Base-by-base conservation (phyloP, 2,329 filamentous ascomycete genomes). In the Apiospora sp. region DNA sequence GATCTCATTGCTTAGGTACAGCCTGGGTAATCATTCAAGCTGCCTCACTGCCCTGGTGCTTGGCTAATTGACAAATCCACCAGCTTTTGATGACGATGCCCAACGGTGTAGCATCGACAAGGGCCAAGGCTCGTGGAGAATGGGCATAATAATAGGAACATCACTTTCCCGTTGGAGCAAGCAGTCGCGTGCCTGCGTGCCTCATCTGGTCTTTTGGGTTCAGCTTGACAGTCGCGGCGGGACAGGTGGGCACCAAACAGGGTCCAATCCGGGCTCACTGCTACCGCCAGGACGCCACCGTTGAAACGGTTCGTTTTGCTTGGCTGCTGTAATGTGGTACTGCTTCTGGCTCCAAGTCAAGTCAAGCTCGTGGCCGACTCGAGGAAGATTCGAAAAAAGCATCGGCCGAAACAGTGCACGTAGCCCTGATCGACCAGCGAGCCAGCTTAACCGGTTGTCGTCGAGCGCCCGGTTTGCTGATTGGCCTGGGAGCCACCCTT, bases 281-380 rank as follows among this genome's bases (percentile, higher is more conserved):
- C 51, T 34, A 58, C 24, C 51, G 51, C 54, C 3, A 22, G 58
- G 58, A 24, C 8, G 19, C 34, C 58, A 64, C 19, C 30, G 58
- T 64, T 64, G 58, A 64, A 64, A 64, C 58, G 34, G 58, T 41
- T 41, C 58, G 19, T 37, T 13, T 8, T 64, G 58, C 58, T 64
- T 37, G 58, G 58, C 58, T 19, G 4, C 16, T 37, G 54, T 34
- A 61, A 61, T 61, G 54, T 61, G 54, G 54, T 61, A 61, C 5
- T 58, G 51, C 51, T 54, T 54, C 51, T 54, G 51, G 51, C 48
- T 51, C 8, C 37, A n/a, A n/a, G n/a, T n/a, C n/a, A n/a, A n/a
- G n/a, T n/a, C n/a, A n/a, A 48, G n/a, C 46, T 51, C 51, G 27
- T 34, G 27, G 30, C 44, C 6, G 19, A 7, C 7, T 37, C 30